Evolutionary conservation across 2,329 filamentous ascomycete genomes (phyloP), one percentile per base, ranked within the genome.

Genomic region (Alternaria triticina): DNA sequence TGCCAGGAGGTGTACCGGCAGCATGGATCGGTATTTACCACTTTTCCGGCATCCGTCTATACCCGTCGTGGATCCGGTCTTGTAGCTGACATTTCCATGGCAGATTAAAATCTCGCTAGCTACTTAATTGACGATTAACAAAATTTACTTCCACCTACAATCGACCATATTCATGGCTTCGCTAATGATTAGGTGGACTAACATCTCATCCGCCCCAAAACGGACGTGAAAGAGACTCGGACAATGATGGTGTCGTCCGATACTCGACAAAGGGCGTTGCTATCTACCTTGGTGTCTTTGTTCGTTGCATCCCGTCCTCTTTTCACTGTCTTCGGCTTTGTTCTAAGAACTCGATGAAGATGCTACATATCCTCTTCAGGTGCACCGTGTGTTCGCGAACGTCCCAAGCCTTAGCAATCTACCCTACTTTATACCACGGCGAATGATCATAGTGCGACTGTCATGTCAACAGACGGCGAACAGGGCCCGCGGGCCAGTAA

Each of bases 221-320:
- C 28, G 13, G 30, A n/a, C 20, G 1, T 52, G 49, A 52, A 52
- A 40, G 49, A 52, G 28, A 40, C 30, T 36, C 2, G 49, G 13
- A 52, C 28, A 52, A 52, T 30, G 30, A 25, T n/a, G 5, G 13
- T 36, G 20, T 25, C 13, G 20, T 23, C 49, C n/a, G 20, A n/a
- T 40, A 52, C 49, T 52, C 28, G 30, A 52, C 28, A 52, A 52
- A 52, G 49, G 13, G 22, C 6, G 12, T 5, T 11, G 20, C 5
- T 17, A 36, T 11, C 30, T 36, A 17, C 28, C 11, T 22, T 52
- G 12, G 10, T 52, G 20, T n/a, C 49, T 40, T 52, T 52, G 30
- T 40, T 11, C 5, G 3, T 23, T 4, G 13, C 6, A 8, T 6
- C 20, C 2, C 5, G 5, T 40, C 7, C 13, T 25, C 8, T 36